These are phyloP conservation scores for Aureobasidium mangrovei DNA, from an alignment of 2,329 filamentous ascomycete species.

Conservation along the genomic window DNA sequence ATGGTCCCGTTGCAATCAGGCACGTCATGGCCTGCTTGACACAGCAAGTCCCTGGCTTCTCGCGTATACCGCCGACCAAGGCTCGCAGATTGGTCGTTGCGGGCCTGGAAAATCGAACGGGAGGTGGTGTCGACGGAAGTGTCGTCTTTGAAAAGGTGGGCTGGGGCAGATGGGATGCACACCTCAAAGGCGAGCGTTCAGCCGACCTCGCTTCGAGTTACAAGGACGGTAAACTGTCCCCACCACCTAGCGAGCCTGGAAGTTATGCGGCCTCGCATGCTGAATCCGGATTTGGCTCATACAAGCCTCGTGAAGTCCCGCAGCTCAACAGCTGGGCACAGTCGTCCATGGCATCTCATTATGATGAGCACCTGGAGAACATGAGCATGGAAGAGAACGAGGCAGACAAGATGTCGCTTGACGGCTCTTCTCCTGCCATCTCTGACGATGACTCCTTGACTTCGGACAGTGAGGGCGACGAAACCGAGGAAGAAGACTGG, in stretches of 20 bases:
- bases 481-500: conserved; percentile 96
- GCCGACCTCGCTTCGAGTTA: conserved; percentile 26
- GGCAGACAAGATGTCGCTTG: conserved; percentile 90
- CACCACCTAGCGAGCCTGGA: conserved; percentile 42
- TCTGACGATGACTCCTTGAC: conserved; percentile 53
- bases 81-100: conserved; percentile 86
- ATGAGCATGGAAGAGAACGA: conserved; percentile 70
- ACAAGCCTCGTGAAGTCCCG: background rate
- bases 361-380: conserved; percentile 29
- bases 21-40: conserved; percentile 93
- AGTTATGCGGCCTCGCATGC: conserved; percentile 28
- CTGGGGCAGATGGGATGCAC: conserved; percentile 93
- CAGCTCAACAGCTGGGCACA: conserved; percentile 17
- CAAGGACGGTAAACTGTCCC: conserved; percentile 32
- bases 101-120: conserved; percentile 72
- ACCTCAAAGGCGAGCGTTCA: conserved; percentile 55
- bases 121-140: conserved; percentile 53
- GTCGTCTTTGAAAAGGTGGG: conserved; percentile 91
- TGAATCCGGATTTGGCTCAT: conserved; percentile 23
- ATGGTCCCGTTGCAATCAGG: conserved; percentile 87
- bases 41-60: conserved; percentile 86
- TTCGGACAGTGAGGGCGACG: conserved; percentile 43
- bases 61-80: conserved; percentile 78
- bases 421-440: conserved; percentile 59
- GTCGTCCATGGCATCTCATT: conserved; percentile 16